Base-by-base conservation (phyloP, 257 asterid genomes). In the Linderniella brevidens region DNA sequence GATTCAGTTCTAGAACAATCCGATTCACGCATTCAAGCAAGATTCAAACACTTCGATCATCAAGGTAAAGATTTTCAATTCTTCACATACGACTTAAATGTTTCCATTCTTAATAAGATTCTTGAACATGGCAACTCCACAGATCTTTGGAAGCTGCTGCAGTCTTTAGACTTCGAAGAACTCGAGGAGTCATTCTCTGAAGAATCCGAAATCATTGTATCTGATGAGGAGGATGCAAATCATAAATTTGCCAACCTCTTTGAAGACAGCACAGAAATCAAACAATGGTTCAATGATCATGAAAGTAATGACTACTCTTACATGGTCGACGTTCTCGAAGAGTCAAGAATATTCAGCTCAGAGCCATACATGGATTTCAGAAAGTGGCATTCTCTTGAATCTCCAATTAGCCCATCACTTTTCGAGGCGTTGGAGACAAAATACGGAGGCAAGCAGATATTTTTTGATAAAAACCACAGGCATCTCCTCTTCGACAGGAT, bases 321-420 rank as follows among this genome's bases (percentile, higher is more conserved):
- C 74, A 17, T 74, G 62, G 70, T 72, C 37, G 96, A 86, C 58
- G 78, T 82, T 56, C 61, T 86, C 53, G 92, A 86, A 13, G 90
- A 72, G 66, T 79, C 78, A 11, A 62, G 57, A 25, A 53, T 68
- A 35, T 63, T 52, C 36, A 66, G 59, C 12, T 15, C n/a, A 41
- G 63, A 59, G 49, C 59, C 71, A n/a, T 68, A 60, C 11, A 52
- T 51, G 55, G 64, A 68, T 56, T 52, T 61, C 37, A 66, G 64
- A 56, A 46, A 51, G 5, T 67, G 82, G 80, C 46, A 66, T 68
- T 65, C 78, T 20, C 45, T 40, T 19, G 82, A 75, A 8, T 63
- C 41, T 53, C 82, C 85, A 2, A 52, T 80, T 61, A 64, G 59
- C 59, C 71, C 78, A 57, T 65, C 11, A 1, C 64, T 78, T 46